phyloP scores from a whole-genome alignment of 768 basidiomycete species.

The Boletellus ananiceps region DNA sequence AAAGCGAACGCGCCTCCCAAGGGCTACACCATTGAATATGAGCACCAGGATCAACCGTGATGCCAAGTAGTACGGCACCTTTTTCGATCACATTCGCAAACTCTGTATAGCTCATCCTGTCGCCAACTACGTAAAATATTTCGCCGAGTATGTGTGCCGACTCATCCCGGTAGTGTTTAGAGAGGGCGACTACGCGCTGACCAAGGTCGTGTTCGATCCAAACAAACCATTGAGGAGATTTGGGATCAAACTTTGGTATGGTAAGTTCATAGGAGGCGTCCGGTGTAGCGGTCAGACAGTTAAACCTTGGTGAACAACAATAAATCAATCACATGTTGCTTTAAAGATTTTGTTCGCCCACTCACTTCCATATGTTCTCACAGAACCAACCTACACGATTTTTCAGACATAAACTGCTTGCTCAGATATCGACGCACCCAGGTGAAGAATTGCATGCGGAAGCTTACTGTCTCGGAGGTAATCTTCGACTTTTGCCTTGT shows the following conservation, averaged over 20 bases:
- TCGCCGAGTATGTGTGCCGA: constrained; percentile 17
- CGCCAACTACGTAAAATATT: constrained; percentile 25
- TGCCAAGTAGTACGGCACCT: constrained; percentile 3
- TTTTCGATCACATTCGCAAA: constrained; percentile 14
- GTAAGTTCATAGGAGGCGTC: constrained; percentile 18
- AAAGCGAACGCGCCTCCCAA: constrained; percentile 28
- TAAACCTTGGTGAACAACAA: constrained; percentile 1
- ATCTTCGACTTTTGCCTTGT: constrained; percentile 24
- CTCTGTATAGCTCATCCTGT: constrained; percentile 15
- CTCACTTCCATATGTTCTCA: constrained; percentile 24
- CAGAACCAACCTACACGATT: constrained; percentile 20
- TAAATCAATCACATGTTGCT: background rate
- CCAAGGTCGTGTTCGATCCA: constrained; percentile 26
- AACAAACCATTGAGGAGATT: constrained; percentile 16
- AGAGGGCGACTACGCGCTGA: constrained; percentile 18
- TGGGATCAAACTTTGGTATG: constrained; percentile 17
- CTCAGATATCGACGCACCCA: constrained; percentile 9
- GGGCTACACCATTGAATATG: constrained; percentile 7
- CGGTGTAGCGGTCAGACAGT: constrained; percentile 5
- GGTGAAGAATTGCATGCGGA: constrained; percentile 19
- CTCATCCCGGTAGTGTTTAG: constrained; percentile 23
- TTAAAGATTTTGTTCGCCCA: background rate
- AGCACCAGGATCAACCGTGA: background rate
- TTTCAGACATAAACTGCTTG: background rate
- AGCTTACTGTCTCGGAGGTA: constrained; percentile 17